A percentile compares a stretch with the other conserved stretches of the same genome.
These are phyloP conservation scores for Rachicladosporium sp. DNA, from an alignment of 2,329 filamentous ascomycete species.

Conservation along the genomic window DNA sequence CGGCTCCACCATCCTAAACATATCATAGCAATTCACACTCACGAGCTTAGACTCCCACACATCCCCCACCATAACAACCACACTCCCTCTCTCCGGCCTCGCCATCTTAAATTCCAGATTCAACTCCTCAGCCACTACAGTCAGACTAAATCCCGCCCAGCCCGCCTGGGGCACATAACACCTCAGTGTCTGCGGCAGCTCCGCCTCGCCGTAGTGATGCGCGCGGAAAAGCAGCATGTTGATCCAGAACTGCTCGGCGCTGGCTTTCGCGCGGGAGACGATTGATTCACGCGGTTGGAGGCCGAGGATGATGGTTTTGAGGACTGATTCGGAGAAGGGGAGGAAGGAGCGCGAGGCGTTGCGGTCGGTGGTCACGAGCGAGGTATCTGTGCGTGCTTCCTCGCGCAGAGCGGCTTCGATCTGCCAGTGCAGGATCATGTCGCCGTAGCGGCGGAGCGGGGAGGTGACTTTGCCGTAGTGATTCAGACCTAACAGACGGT, in stretches of 20 bases:
- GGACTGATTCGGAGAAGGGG: conserved; percentile 36
- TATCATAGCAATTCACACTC: conserved; percentile 24
- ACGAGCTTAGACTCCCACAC: conserved; percentile 34
- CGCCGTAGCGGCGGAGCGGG: conserved; percentile 48
- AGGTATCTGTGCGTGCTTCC: conserved; percentile 36
- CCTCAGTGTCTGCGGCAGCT: conserved; percentile 28
- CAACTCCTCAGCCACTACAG: conserved; percentile 13
- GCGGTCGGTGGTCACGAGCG: conserved; percentile 23
- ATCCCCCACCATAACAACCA: conserved; percentile 24
- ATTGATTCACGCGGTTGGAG: conserved; percentile 32
- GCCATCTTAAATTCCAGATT: conserved; percentile 10
- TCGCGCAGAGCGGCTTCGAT: conserved; percentile 49
- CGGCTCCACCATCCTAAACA: conserved; percentile 22
- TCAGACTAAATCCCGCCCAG: neutral
- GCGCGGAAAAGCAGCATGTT: conserved; percentile 45
- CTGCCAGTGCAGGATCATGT: conserved; percentile 52
- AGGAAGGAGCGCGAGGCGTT: conserved; percentile 20
- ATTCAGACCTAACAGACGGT: conserved; percentile 39
- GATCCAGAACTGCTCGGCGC: conserved; percentile 36
- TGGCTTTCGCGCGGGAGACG: conserved; percentile 27
- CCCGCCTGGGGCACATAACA: conserved; percentile 1
- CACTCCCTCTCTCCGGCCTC: conserved; percentile 6
- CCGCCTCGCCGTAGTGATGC: conserved; percentile 41
- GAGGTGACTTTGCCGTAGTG: conserved; percentile 48
- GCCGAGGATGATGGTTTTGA: conserved; percentile 38